Evolutionary conservation across 1,139 yeast species (phyloP), one percentile per base, ranked within the genome.

Genomic region (Lodderomyces metapsilosis): DNA sequence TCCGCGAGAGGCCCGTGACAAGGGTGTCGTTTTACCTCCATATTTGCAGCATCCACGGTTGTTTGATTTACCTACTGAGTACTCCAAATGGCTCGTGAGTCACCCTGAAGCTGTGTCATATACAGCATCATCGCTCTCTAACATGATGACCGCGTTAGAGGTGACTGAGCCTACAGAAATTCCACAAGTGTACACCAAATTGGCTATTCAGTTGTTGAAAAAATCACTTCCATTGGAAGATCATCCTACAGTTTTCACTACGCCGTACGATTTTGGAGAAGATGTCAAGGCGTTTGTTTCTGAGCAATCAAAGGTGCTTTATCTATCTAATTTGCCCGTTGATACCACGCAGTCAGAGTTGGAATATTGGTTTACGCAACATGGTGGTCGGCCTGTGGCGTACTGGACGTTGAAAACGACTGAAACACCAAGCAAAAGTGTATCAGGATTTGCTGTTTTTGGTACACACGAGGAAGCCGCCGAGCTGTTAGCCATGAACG

Each of bases 341-440:
- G 97, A 89, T 53, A 87, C 94, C 4, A 89, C 96, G 1, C 97
- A 89, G 61, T 77, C 89, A 32, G 97, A 91, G 60, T 68, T 91
- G 39, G 97, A 91, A 64, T 76, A 84, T 32, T 91, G 97, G 96
- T 88, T 88, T 57, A 80, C 89, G 3, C 95, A 86, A 57, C 83
- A 77, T 57, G 95, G 95, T 2, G 85, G 88, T 3, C 74, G 92
- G 37, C 95, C 96, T 1, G 75, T 87, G 38, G 94, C 96, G 6
- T 87, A 88, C 57, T 88, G 96, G 96, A 82, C 94, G 1, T 70
- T 89, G 42, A 83, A 84, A 54, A 71, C 74, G 12, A 35, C 5
- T 74, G 80, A 28, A 84, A 81, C 32, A 38, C 33, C 3, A n/a
- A 55, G 52, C 39, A 60, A 53, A 42, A 63, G 66, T 9, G 66